A percentile compares a stretch with the other conserved stretches of the same genome.
Conservation (phyloP, 2,329 filamentous ascomycete genomes). For the Exserohilum turcica region DNA sequence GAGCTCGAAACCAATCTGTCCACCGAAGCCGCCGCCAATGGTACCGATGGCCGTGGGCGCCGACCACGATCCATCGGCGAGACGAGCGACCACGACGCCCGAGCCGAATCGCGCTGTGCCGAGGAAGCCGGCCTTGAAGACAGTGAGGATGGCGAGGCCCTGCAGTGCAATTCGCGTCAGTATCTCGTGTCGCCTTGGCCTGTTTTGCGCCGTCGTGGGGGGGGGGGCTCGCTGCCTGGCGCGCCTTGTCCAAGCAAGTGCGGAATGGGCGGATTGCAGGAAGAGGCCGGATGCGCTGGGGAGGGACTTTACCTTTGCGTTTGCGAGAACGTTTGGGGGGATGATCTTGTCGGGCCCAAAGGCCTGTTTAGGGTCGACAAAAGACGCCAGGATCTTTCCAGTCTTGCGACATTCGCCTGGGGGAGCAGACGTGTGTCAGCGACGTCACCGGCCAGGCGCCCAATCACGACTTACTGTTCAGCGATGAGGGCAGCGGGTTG, state of each 20-base stretch:
- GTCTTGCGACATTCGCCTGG: constrained; percentile 97
- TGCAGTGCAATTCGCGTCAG: constrained; percentile 35
- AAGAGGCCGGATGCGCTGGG: constrained; percentile 1
- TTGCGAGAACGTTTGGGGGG: constrained; percentile 83
- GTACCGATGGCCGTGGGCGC: constrained; percentile 82
- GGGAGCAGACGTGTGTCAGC: constrained; percentile 39
- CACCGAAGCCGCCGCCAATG: constrained; percentile 80
- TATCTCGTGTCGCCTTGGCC: background rate
- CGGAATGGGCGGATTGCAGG: constrained; percentile 5
- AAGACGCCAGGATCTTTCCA: constrained; percentile 91
- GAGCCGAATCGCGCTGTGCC: constrained; percentile 82
- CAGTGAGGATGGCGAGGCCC: constrained; percentile 83
- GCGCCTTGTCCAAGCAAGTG: constrained; percentile 1
- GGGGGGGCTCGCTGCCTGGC: background rate
- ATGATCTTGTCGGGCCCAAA: constrained; percentile 98
- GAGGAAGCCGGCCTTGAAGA: constrained; percentile 85
- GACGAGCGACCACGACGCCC: constrained; percentile 78
- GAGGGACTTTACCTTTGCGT: constrained; percentile 73
- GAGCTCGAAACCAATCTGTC: constrained; percentile 84
- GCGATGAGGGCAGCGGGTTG: constrained; percentile 59
- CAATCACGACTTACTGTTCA: constrained; percentile 54
- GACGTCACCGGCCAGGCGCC: constrained; percentile 32
- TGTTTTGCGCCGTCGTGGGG: constrained; percentile 4
- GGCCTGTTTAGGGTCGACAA: constrained; percentile 89
- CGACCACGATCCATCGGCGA: constrained; percentile 78